Percentiles rank a stretch among this genome's conserved stretches.
phyloP scores from a whole-genome alignment of 495 filamentous ascomycete species.

The Halenospora varia region DNA sequence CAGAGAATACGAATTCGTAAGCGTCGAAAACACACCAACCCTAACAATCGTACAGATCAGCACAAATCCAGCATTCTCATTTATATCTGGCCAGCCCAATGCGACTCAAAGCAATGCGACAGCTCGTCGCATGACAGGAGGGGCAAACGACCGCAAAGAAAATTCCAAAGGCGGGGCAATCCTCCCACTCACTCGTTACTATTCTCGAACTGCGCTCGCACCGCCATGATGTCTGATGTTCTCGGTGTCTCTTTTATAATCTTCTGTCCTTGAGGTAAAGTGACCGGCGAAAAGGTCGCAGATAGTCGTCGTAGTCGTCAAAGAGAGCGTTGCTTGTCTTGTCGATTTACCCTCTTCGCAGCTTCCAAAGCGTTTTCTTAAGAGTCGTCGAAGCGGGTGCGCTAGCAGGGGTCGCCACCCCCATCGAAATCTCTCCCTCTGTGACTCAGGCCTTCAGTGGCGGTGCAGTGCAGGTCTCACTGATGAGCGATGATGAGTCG shows the following conservation, averaged over 20 bases:
- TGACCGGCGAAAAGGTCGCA: background rate
- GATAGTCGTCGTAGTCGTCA: background rate
- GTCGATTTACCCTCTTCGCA: too few species aligned
- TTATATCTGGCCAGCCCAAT: too few species aligned
- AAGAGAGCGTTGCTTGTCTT: background rate
- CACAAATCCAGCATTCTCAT: background rate
- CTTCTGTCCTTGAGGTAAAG: background rate
- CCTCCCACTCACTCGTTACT: slow-evolving; percentile 80
- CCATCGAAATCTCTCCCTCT: background rate
- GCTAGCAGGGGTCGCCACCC: slow-evolving; percentile 15
- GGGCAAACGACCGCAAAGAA: background rate
- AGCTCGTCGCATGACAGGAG: background rate
- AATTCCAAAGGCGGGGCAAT: slow-evolving; percentile 10
- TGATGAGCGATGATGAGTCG: background rate
- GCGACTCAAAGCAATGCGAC: too few species aligned
- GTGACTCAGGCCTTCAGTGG: slow-evolving; percentile 6
- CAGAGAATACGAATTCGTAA: slow-evolving; percentile 93
- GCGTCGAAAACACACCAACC: slow-evolving; percentile 91
- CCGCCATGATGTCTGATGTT: slow-evolving; percentile 55
- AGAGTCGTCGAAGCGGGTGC: background rate
- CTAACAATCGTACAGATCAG: slow-evolving; percentile 38
- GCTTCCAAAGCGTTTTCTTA: background rate
- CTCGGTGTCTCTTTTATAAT: slow-evolving; percentile 3
- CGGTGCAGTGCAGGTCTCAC: background rate
- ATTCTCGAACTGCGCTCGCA: slow-evolving; percentile 92